A percentile compares a stretch with the other conserved stretches of the same genome.
phyloP scores from a whole-genome alignment of 257 asterid genomes.

The Pogostemon cablin region DNA sequence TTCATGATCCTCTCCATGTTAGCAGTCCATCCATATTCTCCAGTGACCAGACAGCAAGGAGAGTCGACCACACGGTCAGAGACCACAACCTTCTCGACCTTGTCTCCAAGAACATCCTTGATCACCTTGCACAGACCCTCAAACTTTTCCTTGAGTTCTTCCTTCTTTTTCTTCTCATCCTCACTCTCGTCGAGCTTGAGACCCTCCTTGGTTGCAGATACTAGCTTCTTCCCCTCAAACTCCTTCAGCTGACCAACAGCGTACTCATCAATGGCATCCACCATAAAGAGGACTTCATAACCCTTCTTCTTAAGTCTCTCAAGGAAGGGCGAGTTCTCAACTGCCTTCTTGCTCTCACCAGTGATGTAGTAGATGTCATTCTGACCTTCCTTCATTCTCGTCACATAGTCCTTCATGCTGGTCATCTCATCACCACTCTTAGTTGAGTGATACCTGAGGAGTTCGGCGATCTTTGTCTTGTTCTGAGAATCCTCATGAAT shows the following conservation, averaged over 20 bases:
- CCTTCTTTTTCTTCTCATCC: constrained; percentile 64
- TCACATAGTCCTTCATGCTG: constrained; percentile 66
- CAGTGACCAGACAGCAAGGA: constrained; percentile 73
- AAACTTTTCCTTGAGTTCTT: constrained; percentile 52
- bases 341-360: constrained; percentile 76
- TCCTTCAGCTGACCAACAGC: constrained; percentile 64
- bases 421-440: constrained; percentile 74
- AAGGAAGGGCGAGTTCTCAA: constrained; percentile 75
- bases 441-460: constrained; percentile 61
- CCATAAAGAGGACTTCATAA: constrained; percentile 65
- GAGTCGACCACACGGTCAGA: constrained; percentile 74
- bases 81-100: constrained; percentile 62
- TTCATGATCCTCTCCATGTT: constrained; percentile 78
- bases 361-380: constrained; percentile 63
- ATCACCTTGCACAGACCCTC: constrained; percentile 76
- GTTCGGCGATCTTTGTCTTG: constrained; percentile 56
- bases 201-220: constrained; percentile 78
- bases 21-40: constrained; percentile 71
- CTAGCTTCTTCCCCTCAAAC: constrained; percentile 65
- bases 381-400: constrained; percentile 75
- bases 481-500: constrained; percentile 69
- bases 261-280: constrained; percentile 75
- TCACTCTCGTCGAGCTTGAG: constrained; percentile 67
- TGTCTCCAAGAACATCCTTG: constrained; percentile 67
- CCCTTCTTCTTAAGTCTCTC: constrained; percentile 73